A percentile compares a stretch with the other conserved stretches of the same genome.
Evolutionary conservation across 1,284 basidiomycete genomes (phyloP).

Genomic region (Ustilago shanxiensis): DNA sequence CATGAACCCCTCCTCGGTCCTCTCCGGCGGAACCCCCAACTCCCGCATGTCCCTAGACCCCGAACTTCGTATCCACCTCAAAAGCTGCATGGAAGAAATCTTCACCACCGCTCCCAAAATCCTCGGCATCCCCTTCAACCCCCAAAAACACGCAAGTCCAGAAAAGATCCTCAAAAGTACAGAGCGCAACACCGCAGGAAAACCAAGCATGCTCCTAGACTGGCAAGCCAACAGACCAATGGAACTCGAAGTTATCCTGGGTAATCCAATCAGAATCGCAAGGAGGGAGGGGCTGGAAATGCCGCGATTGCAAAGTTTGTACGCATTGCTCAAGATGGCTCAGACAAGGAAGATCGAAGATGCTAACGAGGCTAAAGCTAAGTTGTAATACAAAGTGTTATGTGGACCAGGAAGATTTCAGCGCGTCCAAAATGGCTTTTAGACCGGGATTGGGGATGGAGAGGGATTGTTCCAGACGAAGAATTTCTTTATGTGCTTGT

Average conservation of each 20-base stretch:
- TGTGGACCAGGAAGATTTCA: constrained; percentile 49
- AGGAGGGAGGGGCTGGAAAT: constrained; percentile 69
- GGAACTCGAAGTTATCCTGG: constrained; percentile 71
- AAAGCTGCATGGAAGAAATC: constrained; percentile 71
- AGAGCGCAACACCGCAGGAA: constrained; percentile 70
- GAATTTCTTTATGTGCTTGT: constrained; percentile 55
- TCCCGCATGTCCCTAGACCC: constrained; percentile 70
- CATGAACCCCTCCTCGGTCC: constrained; percentile 72
- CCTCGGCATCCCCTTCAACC: constrained; percentile 68
- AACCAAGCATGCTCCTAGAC: constrained; percentile 72
- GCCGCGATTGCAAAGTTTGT: constrained; percentile 71
- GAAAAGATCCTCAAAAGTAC: constrained; percentile 70
- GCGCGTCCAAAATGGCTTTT: constrained; percentile 49
- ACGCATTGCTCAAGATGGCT: constrained; percentile 71
- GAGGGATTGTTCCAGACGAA: constrained; percentile 36
- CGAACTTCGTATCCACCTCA: constrained; percentile 69
- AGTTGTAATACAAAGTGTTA: background rate
- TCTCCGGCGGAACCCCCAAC: constrained; percentile 71
- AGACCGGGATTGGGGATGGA: constrained; percentile 45
- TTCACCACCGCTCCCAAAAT: constrained; percentile 70
- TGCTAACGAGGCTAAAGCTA: constrained; percentile 9
- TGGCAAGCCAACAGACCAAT: constrained; percentile 70
- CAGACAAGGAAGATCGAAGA: constrained; percentile 59
- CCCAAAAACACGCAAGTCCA: constrained; percentile 68
- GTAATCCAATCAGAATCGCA: constrained; percentile 69